These are phyloP conservation scores for Protomyces inundatus DNA, from an alignment of 1,139 yeast genomes.

Conservation along the genomic window DNA sequence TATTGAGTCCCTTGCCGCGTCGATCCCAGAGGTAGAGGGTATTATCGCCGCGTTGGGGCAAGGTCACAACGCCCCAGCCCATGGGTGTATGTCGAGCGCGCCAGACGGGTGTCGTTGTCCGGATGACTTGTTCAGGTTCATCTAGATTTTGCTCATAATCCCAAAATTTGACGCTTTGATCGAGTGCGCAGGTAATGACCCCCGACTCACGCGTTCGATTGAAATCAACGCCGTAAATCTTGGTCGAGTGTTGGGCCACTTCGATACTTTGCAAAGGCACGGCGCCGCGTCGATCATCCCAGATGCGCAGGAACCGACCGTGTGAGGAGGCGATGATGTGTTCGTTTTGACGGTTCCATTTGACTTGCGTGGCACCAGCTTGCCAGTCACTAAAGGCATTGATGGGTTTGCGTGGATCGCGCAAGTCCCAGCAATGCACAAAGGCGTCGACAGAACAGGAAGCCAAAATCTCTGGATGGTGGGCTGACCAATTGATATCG, in stretches of 20 bases:
- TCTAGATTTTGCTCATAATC: constrained; percentile 46
- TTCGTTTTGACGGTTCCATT: constrained; percentile 79
- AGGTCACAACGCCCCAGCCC: constrained; percentile 83
- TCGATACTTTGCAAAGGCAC: constrained; percentile 60
- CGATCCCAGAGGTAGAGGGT: constrained; percentile 55
- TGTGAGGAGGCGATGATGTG: constrained; percentile 79
- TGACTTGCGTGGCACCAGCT: constrained; percentile 90
- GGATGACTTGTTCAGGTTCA: constrained; percentile 55
- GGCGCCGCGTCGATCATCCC: constrained; percentile 86
- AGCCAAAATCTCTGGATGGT: constrained; percentile 80
- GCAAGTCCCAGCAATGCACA: constrained; percentile 84
- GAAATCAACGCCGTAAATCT: constrained; percentile 85
- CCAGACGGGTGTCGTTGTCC: constrained; percentile 78
- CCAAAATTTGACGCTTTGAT: constrained; percentile 84
- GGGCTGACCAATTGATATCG: constrained; percentile 87
- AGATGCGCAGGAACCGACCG: constrained; percentile 68
- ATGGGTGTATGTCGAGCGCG: constrained; percentile 84
- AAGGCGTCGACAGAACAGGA: constrained; percentile 90
- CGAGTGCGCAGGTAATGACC: constrained; percentile 78
- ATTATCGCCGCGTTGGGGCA: constrained; percentile 85
- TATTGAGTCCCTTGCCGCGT: constrained; percentile 36
- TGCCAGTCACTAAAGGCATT: constrained; percentile 85
- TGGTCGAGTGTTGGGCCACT: constrained; percentile 61
- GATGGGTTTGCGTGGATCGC: constrained; percentile 67
- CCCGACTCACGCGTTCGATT: constrained; percentile 54